phyloP scores from a whole-genome alignment of 371 early-diverging fungal genomes.

The Globomyces sp. region DNA sequence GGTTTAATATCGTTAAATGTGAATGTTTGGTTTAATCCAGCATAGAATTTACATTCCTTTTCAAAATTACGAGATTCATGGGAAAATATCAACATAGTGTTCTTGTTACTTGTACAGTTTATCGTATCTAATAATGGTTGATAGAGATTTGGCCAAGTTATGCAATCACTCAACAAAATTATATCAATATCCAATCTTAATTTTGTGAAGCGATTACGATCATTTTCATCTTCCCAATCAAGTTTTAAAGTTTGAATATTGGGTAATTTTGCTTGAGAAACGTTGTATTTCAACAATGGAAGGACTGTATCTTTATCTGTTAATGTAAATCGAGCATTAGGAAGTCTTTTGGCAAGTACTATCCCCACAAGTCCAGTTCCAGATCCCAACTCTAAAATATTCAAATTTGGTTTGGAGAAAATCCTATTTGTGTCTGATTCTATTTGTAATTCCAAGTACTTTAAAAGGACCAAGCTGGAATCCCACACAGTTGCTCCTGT shows the following conservation, averaged over 20 bases:
- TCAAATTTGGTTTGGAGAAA: constrained; percentile 7
- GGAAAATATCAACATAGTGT: constrained; percentile 46
- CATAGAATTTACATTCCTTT: constrained; percentile 57
- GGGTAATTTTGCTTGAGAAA: background rate
- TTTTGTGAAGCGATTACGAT: background rate
- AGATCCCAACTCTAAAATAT: constrained; percentile 32
- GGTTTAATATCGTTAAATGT: constrained; percentile 56
- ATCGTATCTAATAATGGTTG: constrained; percentile 48
- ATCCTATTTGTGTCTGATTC: too few species aligned
- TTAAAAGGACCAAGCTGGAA: constrained; percentile 26
- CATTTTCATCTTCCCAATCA: background rate
- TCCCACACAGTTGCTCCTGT: constrained; percentile 42
- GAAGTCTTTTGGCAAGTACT: constrained; percentile 11
- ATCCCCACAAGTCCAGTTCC: constrained; percentile 42
- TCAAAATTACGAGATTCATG: constrained; percentile 60
- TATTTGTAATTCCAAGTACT: constrained; percentile 30
- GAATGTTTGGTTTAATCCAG: constrained; percentile 49
- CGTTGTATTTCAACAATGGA: constrained; percentile 19
- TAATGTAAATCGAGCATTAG: constrained; percentile 15
- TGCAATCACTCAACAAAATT: constrained; percentile 56
- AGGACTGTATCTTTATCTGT: constrained; percentile 26
- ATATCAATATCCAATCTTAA: constrained; percentile 17
- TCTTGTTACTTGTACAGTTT: constrained; percentile 16
- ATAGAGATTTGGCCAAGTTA: constrained; percentile 47
- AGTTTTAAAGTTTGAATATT: constrained; percentile 3